Evolutionary conservation across 2,329 filamentous ascomycete genomes (phyloP).

Genomic region (Talaromyces piceae): DNA sequence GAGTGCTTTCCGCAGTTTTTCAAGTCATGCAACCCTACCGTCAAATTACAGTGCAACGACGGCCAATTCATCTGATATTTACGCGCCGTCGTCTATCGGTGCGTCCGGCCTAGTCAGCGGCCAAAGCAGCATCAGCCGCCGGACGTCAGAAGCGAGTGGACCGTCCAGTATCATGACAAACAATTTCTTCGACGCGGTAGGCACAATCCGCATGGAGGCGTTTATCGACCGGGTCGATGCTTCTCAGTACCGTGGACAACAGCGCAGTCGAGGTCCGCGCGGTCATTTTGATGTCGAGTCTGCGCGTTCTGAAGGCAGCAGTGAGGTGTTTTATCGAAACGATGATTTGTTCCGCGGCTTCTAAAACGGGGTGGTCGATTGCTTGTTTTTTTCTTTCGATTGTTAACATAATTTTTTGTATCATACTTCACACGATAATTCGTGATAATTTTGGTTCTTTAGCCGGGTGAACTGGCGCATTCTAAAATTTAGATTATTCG

Average conservation of each 20-base stretch:
- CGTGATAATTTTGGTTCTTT: background rate
- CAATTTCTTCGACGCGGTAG: slow-evolving; percentile 78
- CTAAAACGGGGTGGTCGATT: slow-evolving; percentile 17
- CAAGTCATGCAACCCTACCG: slow-evolving; percentile 36
- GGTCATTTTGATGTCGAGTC: slow-evolving; percentile 25
- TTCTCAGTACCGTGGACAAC: slow-evolving; percentile 19
- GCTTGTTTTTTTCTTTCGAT: background rate
- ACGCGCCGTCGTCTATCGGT: slow-evolving; percentile 29
- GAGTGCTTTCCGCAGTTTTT: slow-evolving; percentile 72
- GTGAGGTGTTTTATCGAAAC: slow-evolving; percentile 32
- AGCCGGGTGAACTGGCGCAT: too few species aligned
- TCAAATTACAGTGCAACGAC: slow-evolving; percentile 49
- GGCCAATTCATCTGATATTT: slow-evolving; percentile 54
- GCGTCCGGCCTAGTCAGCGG: slow-evolving; percentile 30
- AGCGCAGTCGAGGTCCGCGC: slow-evolving; percentile 15
- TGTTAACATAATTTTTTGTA: slow-evolving; percentile 6
- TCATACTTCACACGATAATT: background rate
- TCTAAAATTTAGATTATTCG: too few species aligned
- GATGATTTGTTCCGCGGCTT: slow-evolving; percentile 44
- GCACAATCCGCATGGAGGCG: slow-evolving; percentile 93
- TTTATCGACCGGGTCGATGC: slow-evolving; percentile 60
- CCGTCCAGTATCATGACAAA: slow-evolving; percentile 39
- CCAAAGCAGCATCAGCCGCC: slow-evolving; percentile 33
- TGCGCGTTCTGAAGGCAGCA: slow-evolving; percentile 27
- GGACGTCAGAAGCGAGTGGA: slow-evolving; percentile 45